phyloP scores from a whole-genome alignment of 176 grass and related monocot species.

The Carex littledalei region DNA sequence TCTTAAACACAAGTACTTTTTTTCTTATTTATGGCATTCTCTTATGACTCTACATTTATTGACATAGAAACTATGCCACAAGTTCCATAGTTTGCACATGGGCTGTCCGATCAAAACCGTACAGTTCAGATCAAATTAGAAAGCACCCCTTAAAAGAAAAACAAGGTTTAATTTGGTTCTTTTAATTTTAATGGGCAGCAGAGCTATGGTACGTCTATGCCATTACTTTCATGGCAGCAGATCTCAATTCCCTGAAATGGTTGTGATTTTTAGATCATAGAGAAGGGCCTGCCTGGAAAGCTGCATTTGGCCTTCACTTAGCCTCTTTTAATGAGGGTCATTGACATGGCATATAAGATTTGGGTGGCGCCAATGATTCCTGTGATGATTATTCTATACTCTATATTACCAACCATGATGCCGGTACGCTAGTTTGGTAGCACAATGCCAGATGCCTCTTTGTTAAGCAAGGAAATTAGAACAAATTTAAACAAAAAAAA shows the following conservation, averaged over 20 bases:
- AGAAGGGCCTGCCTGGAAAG: neutral
- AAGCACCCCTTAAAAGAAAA: neutral
- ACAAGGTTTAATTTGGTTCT: neutral
- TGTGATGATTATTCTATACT: neutral
- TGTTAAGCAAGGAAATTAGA: conserved; percentile 1
- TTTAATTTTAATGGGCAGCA: neutral
- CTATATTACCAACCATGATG: neutral
- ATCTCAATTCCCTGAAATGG: neutral
- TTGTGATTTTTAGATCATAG: neutral
- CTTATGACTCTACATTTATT: neutral
- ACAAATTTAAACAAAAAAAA: neutral
- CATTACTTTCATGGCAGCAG: neutral
- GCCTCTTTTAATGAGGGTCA: neutral
- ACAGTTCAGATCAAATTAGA: neutral
- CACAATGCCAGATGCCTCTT: neutral
- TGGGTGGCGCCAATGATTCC: neutral
- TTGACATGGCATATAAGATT: neutral
- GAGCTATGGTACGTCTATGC: neutral
- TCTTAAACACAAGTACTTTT: conserved; percentile 74
- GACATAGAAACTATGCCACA: neutral
- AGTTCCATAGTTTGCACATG: neutral
- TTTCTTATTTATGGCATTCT: neutral
- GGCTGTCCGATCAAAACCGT: neutral
- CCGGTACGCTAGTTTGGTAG: neutral
- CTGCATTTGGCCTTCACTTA: neutral